phyloP scores from a whole-genome alignment of 2,329 filamentous ascomycete species.

The Fusarium sp. region DNA sequence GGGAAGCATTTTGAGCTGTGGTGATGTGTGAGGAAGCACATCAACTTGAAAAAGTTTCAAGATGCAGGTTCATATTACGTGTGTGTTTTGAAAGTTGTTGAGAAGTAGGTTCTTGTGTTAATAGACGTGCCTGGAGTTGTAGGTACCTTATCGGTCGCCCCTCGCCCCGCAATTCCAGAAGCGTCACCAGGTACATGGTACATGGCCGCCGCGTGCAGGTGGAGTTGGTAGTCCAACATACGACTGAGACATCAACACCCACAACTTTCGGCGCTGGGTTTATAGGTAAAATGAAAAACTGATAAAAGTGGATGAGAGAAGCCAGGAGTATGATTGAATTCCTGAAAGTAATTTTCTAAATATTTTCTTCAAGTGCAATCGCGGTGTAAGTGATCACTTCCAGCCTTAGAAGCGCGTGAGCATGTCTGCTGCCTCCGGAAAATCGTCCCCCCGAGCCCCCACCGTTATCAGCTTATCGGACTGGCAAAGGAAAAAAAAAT shows the following conservation, averaged over 20 bases:
- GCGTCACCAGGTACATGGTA: not conserved
- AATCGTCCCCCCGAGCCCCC: not conserved
- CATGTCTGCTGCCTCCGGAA: not conserved
- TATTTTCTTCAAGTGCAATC: not conserved
- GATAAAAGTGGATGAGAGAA: not conserved
- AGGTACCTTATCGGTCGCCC: conserved; percentile 5
- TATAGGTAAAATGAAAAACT: not conserved
- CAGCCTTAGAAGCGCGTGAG: not conserved
- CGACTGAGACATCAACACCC: not conserved
- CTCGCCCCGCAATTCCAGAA: conserved; percentile 11
- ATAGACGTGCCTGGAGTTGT: conserved; percentile 31
- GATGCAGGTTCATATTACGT: conserved; percentile 15
- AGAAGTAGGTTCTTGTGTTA: conserved; percentile 34
- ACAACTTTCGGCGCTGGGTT: not conserved
- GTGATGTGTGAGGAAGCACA: conserved; percentile 8
- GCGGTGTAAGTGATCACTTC: not conserved
- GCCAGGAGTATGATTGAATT: not conserved
- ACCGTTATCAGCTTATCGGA: conserved; percentile 25
- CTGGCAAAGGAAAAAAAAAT: conserved; percentile 50
- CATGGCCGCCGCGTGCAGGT: not conserved
- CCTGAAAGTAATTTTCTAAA: not conserved
- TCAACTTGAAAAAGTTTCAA: conserved; percentile 5
- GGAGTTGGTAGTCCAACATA: not conserved
- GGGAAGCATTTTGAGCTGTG: conserved; percentile 43
- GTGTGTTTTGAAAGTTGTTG: conserved; percentile 15